Percentiles rank a stretch among this genome's conserved stretches.
Conservation (phyloP, 192 early-diverging fungal species). For the Dissophora globulifera region DNA sequence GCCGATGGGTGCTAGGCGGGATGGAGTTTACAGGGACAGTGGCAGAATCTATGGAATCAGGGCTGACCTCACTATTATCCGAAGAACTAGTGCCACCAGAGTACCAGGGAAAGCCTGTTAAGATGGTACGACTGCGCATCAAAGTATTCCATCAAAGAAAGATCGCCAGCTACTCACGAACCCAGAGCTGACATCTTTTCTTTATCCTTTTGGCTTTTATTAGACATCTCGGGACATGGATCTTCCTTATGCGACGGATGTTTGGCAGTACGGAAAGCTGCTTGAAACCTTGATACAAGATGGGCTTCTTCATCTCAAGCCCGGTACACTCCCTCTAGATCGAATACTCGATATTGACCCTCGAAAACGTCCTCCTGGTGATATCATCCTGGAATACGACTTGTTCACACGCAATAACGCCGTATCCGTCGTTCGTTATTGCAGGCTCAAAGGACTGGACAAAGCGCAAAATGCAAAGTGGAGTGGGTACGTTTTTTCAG, state of each 20-base stretch:
- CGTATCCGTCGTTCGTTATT: slow-evolving; percentile 42
- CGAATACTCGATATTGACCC: slow-evolving; percentile 27
- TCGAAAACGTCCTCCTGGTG: slow-evolving; percentile 27
- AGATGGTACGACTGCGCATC: slow-evolving; percentile 4
- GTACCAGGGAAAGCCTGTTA: slow-evolving; percentile 8
- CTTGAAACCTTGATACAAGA: slow-evolving; percentile 38
- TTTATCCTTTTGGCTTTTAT: not conserved
- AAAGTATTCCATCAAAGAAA: too few relatives aligned
- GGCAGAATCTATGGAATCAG: slow-evolving; percentile 20
- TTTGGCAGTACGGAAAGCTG: slow-evolving; percentile 49
- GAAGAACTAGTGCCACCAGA: slow-evolving; percentile 45
- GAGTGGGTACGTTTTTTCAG: slow-evolving; percentile 38
- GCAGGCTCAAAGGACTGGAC: slow-evolving; percentile 48
- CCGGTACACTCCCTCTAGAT: slow-evolving; percentile 16
- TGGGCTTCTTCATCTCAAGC: slow-evolving; percentile 29
- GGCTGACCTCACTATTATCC: slow-evolving; percentile 35
- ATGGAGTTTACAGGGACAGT: slow-evolving; percentile 52
- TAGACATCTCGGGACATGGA: slow-evolving; percentile 20
- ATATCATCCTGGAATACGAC: slow-evolving; percentile 31
- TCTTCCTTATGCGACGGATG: slow-evolving; percentile 25
- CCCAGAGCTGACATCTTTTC: not conserved
- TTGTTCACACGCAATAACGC: slow-evolving; percentile 33
- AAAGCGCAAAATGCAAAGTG: slow-evolving; percentile 40
- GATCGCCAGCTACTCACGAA: too few relatives aligned
- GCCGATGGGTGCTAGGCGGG: slow-evolving; percentile 48